A percentile compares a stretch with the other conserved stretches of the same genome.
These are phyloP conservation scores for Alternaria triticina DNA, from an alignment of 2,329 filamentous ascomycete genomes.

Conservation along the genomic window DNA sequence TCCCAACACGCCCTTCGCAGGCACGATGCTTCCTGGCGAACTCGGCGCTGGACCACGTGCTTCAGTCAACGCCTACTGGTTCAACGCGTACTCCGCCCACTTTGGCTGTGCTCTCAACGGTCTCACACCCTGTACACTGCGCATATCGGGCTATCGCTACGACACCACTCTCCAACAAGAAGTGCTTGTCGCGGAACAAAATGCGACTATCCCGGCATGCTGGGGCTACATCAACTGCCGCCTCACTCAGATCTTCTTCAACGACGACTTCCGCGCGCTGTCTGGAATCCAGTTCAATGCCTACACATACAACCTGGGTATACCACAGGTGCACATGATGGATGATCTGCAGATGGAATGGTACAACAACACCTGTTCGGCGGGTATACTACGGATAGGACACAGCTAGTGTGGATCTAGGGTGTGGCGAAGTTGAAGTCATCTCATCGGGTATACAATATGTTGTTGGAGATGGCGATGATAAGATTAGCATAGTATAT, in stretches of 20 bases:
- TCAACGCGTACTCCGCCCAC: conserved; percentile 56
- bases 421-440: not conserved
- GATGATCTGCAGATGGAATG: conserved; percentile 58
- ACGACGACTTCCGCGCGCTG: conserved; percentile 47
- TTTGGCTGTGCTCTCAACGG: conserved; percentile 57
- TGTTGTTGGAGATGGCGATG: not conserved
- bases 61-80: conserved; percentile 56
- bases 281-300: conserved; percentile 59
- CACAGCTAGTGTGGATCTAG: conserved; percentile 36
- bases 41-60: conserved; percentile 55
- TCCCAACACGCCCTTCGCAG: conserved; percentile 38
- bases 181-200: conserved; percentile 43
- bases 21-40: conserved; percentile 51
- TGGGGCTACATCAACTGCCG: conserved; percentile 49
- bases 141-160: conserved; percentile 56
- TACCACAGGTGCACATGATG: conserved; percentile 54
- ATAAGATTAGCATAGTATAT: conserved; percentile 13
- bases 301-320: conserved; percentile 46
- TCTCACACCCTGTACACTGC: conserved; percentile 50
- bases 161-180: conserved; percentile 44
- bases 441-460: not conserved
- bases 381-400: conserved; percentile 48
- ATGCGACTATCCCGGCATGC: conserved; percentile 53
- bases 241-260: conserved; percentile 53
- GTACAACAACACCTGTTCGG: conserved; percentile 58